Evolutionary conservation across 345 rosid genomes (phyloP).

Genomic region (Zanthoxylum bungeanum): DNA sequence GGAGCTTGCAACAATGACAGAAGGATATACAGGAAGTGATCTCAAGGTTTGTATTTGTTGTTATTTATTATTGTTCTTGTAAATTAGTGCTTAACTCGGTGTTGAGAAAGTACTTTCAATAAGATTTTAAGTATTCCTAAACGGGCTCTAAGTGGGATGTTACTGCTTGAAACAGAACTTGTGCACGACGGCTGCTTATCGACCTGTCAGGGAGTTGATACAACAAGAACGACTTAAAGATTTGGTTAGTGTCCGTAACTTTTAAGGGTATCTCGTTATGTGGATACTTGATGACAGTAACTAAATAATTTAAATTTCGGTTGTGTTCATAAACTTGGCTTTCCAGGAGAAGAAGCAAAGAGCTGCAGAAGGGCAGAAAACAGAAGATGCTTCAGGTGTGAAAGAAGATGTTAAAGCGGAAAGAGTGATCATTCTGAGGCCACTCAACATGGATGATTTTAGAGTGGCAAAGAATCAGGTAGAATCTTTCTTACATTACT

Average conservation of each 20-base stretch:
- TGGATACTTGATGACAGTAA: background rate
- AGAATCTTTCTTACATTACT: background rate
- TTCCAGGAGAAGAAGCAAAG: slow-evolving; percentile 57
- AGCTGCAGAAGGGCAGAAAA: slow-evolving; percentile 35
- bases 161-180: slow-evolving; percentile 46
- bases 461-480: slow-evolving; percentile 85
- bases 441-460: slow-evolving; percentile 74
- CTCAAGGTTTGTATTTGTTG: slow-evolving; percentile 49
- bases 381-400: slow-evolving; percentile 14
- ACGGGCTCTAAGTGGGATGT: background rate
- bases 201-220: slow-evolving; percentile 82
- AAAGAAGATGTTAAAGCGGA: slow-evolving; percentile 41
- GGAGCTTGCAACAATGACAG: slow-evolving; percentile 77
- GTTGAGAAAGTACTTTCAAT: too few species aligned
- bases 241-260: slow-evolving; percentile 37
- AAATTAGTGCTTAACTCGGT: background rate
- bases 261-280: background rate
- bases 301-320: too few species aligned
- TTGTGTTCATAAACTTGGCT: background rate
- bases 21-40: slow-evolving; percentile 84
- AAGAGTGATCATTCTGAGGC: slow-evolving; percentile 62
- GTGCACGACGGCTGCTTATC: slow-evolving; percentile 88
- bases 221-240: slow-evolving; percentile 77
- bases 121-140: too few species aligned
- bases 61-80: background rate